A percentile compares a stretch with the other conserved stretches of the same genome.
These are phyloP conservation scores for Selaginella moellendorffii DNA, from an alignment of 75 land plant genomes.

Conservation along the genomic window DNA sequence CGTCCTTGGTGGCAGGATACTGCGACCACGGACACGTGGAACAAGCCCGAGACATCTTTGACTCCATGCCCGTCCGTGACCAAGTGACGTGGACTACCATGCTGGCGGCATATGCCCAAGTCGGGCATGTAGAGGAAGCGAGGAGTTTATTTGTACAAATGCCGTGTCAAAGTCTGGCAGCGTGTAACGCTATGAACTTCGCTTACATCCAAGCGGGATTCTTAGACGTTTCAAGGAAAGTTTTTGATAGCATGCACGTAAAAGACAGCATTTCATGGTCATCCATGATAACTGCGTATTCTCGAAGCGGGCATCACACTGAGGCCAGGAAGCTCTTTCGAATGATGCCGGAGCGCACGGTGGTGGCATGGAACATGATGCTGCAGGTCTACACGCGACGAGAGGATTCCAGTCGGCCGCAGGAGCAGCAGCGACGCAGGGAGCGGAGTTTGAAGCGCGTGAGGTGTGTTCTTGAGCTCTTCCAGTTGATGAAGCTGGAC, in stretches of 20 bases:
- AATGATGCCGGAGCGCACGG: neutral
- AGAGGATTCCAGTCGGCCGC: too few species aligned
- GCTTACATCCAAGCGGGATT: neutral
- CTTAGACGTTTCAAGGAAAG: neutral
- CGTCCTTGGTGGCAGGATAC: neutral
- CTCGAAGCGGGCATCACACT: neutral
- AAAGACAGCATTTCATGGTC: neutral
- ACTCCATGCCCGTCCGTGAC: neutral
- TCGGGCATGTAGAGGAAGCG: neutral
- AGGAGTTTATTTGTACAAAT: neutral
- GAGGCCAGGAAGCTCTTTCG: neutral
- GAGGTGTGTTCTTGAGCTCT: neutral
- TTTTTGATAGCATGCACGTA: neutral
- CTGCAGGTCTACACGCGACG: neutral
- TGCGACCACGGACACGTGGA: neutral
- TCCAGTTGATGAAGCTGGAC: neutral
- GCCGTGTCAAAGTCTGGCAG: neutral
- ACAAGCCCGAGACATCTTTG: neutral
- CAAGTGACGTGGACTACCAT: neutral
- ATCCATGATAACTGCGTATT: neutral
- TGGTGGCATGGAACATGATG: neutral
- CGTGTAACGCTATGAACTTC: neutral
- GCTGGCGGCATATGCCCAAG: neutral
- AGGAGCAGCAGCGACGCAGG: neutral
- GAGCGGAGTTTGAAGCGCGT: neutral